Conservation (phyloP, 192 early-diverging fungal species). For the Mortierella antarctica region DNA sequence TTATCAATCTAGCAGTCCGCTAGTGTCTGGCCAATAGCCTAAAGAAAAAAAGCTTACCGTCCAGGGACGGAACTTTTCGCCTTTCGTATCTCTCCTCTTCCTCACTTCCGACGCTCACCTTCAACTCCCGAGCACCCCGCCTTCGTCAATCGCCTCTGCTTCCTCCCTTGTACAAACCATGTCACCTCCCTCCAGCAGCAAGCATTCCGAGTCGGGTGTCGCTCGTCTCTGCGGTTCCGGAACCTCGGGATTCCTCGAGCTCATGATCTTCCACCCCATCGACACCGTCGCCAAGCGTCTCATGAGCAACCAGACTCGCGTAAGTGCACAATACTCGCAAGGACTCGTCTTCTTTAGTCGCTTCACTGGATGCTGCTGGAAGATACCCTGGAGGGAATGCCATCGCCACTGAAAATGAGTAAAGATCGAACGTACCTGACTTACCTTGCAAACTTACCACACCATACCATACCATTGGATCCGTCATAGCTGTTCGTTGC, state of each 20-base stretch:
- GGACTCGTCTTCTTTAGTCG: background rate
- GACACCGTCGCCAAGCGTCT: constrained; percentile 99
- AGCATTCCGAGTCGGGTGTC: constrained; percentile 86
- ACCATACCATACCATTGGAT: background rate
- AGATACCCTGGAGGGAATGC: background rate
- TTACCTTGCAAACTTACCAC: background rate
- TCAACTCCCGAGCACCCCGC: constrained; percentile 1
- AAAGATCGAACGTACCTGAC: no score
- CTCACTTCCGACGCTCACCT: constrained; percentile 13
- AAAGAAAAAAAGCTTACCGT: background rate
- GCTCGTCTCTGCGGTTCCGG: constrained; percentile 93
- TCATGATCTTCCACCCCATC: constrained; percentile 97
- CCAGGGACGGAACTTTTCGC: constrained; percentile 4
- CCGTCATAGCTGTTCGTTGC: constrained; percentile 69
- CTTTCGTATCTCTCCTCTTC: background rate
- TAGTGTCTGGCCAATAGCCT: background rate
- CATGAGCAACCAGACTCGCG: constrained; percentile 92
- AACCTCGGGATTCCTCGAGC: constrained; percentile 92
- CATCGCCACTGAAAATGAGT: no score
- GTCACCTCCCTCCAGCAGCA: constrained; percentile 66
- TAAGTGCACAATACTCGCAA: constrained; percentile 47
- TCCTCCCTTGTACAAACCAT: constrained; percentile 17
- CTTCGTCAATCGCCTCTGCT: constrained; percentile 3
- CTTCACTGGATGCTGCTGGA: background rate
- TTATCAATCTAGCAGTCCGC: constrained; percentile 15